These are phyloP conservation scores for Calonectria fujianensis DNA, from an alignment of 2,329 filamentous ascomycete species.

Conservation along the genomic window DNA sequence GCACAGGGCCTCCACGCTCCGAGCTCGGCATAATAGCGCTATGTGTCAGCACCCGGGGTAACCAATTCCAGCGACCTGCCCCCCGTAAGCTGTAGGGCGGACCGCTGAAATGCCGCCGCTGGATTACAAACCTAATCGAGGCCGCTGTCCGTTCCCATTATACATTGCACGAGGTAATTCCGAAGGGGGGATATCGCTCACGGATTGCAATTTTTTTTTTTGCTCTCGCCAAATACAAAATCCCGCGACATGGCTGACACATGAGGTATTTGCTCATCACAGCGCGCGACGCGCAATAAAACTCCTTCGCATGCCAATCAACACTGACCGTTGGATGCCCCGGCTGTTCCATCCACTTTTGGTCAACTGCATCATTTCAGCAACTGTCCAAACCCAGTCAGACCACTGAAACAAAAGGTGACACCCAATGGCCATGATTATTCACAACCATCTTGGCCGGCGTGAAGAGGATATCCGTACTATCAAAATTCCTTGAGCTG, in stretches of 20 bases:
- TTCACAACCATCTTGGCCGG: not conserved
- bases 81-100: not conserved
- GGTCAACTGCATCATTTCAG: constrained; percentile 14
- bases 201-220: not conserved
- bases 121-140: constrained; percentile 17
- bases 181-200: constrained; percentile 21
- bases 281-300: constrained; percentile 18
- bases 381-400: not conserved
- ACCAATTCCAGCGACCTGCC: constrained; percentile 16
- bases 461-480: not conserved
- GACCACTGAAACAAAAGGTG: not conserved
- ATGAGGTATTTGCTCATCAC: constrained; percentile 20
- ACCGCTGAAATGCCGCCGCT: constrained; percentile 18
- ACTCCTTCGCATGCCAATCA: constrained; percentile 17
- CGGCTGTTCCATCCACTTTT: constrained; percentile 2
- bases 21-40: constrained; percentile 19
- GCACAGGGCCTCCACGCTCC: constrained; percentile 22
- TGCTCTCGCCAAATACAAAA: constrained; percentile 6
- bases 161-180: constrained; percentile 27
- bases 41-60: constrained; percentile 24
- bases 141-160: not conserved
- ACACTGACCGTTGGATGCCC: constrained; percentile 14
- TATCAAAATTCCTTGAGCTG: not conserved
- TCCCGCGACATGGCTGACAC: constrained; percentile 16
- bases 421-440: not conserved